These are phyloP conservation scores for Zostera marina DNA, from an alignment of 116 monocot species.

Conservation along the genomic window DNA sequence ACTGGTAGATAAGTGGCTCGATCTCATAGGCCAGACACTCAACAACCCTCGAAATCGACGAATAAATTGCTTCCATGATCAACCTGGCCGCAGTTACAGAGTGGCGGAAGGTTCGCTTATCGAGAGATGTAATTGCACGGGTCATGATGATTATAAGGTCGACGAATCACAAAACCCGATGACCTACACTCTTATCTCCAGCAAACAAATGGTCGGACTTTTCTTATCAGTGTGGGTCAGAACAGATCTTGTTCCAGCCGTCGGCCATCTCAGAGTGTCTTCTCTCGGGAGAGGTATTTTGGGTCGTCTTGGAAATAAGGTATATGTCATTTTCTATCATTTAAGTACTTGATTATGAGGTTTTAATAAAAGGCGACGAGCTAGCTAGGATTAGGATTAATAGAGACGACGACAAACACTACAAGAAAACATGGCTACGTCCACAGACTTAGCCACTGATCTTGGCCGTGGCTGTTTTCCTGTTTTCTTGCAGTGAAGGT, in stretches of 20 bases:
- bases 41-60: slow-evolving; percentile 38
- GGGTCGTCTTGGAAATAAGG: slow-evolving; percentile 95
- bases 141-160: slow-evolving; percentile 1
- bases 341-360: too few species aligned
- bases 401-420: too few species aligned
- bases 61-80: slow-evolving; percentile 8
- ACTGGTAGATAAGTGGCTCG: slow-evolving; percentile 74
- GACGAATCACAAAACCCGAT: not conserved
- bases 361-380: too few species aligned
- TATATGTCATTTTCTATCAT: too few species aligned
- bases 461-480: too few species aligned
- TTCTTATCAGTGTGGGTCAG: slow-evolving; percentile 90
- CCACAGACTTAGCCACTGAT: too few species aligned
- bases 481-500: too few species aligned
- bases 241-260: slow-evolving; percentile 52
- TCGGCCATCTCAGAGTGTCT: slow-evolving; percentile 66
- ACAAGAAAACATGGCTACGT: too few species aligned
- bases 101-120: slow-evolving; percentile 18
- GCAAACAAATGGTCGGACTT: slow-evolving; percentile 97
- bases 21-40: slow-evolving; percentile 57
- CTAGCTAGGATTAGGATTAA: too few species aligned
- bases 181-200: slow-evolving; percentile 56
- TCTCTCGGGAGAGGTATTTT: slow-evolving; percentile 84
- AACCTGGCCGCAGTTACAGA: slow-evolving; percentile 39
- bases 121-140: slow-evolving; percentile 57